Base-by-base conservation (phyloP, 441 rosid genomes). In the Rhodomyrtus psidioides region DNA sequence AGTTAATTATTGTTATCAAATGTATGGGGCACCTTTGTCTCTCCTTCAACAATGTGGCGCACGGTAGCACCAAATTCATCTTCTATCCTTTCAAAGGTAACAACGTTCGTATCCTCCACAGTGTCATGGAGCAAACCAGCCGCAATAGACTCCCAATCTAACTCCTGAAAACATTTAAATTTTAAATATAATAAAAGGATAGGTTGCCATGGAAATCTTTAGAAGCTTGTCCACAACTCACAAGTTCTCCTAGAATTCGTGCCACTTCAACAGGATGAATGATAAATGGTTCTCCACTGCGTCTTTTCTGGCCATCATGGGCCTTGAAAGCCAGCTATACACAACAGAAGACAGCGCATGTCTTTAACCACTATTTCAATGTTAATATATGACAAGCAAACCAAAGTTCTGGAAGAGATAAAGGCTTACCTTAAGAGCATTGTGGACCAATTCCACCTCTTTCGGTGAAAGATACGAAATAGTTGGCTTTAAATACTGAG, bases 131-230 rank as follows among this genome's bases (percentile, higher is more conserved):
- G 91, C 90, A 97, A 92, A 87, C 99, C 99, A 81, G 98, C 99
- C 82, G 98, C 99, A 88, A 97, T 90, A 79, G 98, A 97, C 90
- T 97, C 99, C 99, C 99, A 97, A 90, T 97, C 99, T 91, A 97
- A 90, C 91, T 96, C 99, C 99, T 96, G 89, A 21, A 87, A 88
- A 82, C 84, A 82, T 39, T 70, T 39, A 70, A 39, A 70, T 70
- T 34, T 34, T 70, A n/a, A 70, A 44, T 70, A 21, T 70, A 39
- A 21, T 70, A 44, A 39, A 39, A 70, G 49, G 23, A 70, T 10
- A 70, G 79, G 79, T 42, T 39, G 39, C 79, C 49, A 39, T 12
- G 26, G 79, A n/a, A 70, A 70, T 70, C n/a, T 70, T 34, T 70
- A 12, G 79, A 70, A 86, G 85, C 51, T 83, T 83, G 46, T 55